Conservation (phyloP, 306 rosid genomes). For the Sesbania bispinosa region DNA sequence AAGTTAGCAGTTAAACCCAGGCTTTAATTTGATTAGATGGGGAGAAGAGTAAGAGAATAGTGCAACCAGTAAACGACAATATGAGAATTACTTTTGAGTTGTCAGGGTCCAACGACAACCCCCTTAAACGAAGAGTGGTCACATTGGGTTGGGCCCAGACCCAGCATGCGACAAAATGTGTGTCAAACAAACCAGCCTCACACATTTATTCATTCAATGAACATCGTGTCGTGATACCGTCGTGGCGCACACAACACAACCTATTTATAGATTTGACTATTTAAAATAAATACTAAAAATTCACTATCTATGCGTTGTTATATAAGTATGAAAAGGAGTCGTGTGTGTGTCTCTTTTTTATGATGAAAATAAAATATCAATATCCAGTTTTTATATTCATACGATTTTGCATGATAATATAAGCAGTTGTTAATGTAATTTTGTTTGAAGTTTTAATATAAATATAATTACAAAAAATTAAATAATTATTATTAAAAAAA, state of each 20-base stretch:
- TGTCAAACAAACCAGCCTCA: slow-evolving; percentile 14
- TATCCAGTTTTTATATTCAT: neutral
- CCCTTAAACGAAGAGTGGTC: slow-evolving; percentile 27
- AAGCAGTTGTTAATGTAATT: neutral
- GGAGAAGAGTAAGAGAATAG: neutral
- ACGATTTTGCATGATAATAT: neutral
- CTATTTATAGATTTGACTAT: neutral
- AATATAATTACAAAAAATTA: neutral
- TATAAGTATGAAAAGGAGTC: no score
- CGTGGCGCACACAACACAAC: neutral
- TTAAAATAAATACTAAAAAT: no score
- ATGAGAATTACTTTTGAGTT: slow-evolving; percentile 44
- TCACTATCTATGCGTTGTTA: no score
- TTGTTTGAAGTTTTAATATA: neutral
- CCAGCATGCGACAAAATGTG: slow-evolving; percentile 47
- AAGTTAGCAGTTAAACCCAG: neutral
- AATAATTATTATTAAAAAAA: neutral
- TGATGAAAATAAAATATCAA: neutral
- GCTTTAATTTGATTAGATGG: slow-evolving; percentile 2
- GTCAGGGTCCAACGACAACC: slow-evolving; percentile 33
- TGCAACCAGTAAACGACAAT: slow-evolving; percentile 39
- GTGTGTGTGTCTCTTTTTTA: no score
- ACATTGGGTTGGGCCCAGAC: slow-evolving; percentile 43
- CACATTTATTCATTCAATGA: slow-evolving; percentile 17
- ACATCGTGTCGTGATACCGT: slow-evolving; percentile 11